Base-by-base conservation (phyloP, 228 moss, liverwort and hornwort species). In the Sphagnum magellanicum region DNA sequence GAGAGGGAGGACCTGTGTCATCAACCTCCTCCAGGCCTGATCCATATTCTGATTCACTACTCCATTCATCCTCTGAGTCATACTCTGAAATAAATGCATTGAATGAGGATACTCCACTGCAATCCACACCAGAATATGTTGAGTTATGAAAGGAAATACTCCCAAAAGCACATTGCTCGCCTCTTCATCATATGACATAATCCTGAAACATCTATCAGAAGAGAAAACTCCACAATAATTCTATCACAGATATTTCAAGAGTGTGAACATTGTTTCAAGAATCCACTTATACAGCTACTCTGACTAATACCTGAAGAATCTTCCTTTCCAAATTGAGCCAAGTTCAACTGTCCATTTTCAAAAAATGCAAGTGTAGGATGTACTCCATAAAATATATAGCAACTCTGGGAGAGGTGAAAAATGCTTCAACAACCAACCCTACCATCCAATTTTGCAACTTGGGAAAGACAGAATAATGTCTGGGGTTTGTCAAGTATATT, bases 61-160 rank as follows among this genome's bases (percentile, higher is more conserved):
- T 80, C 6, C 73, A 74, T 48, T 90, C 94, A 6, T 57, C 65
- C 53, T 90, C 91, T 7, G 85, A 88, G 14, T 90, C 94, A 60
- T 84, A 90, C 46, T 97, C 89, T 17, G 88, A 84, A 50, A 93
- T 78, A 66, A 81, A 92, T 53, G 81, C 66, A 70, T 98, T 98
- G 84, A 98, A 98, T 7, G 98, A 97, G 60, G 97, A 97, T 52
- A 91, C 97, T 67, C 93, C 86, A 67, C 97, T 97, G 87, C 76
- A 76, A 63, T 8, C 55, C 55, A 55, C 55, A 55, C 66, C 6
- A 51, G 9, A 55, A 12, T 3, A 12, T 12, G 8, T 55, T 8
- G 12, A 12, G 55, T 8, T 55, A 12, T 8, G 55, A 8, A 55
- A 8, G 9, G 55, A 8, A 12, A 55, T 12, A 55, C 55, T 55